A percentile compares a stretch with the other conserved stretches of the same genome.
Conservation (phyloP, 2,329 filamentous ascomycete species). For the Cryphonectria carpinicola region DNA sequence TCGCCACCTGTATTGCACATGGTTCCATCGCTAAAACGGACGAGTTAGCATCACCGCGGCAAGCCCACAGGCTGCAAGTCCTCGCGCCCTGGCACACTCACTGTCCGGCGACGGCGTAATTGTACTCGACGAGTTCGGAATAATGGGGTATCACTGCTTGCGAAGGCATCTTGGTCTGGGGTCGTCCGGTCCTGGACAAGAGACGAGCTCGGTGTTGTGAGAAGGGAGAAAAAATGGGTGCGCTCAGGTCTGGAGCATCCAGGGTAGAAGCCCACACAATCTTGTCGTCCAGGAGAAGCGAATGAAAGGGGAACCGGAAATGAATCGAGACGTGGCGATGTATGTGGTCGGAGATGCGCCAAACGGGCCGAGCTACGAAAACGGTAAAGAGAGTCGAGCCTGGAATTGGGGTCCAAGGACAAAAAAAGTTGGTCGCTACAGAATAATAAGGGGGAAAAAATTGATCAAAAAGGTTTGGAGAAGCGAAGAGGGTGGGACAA, state of each 20-base stretch:
- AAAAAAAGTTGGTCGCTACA: slow-evolving; percentile 1
- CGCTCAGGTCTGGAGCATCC: slow-evolving; percentile 22
- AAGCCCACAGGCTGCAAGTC: background rate
- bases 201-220: slow-evolving; percentile 18
- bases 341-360: slow-evolving; percentile 18
- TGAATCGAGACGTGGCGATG: slow-evolving; percentile 24
- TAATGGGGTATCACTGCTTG: slow-evolving; percentile 54
- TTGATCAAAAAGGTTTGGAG: slow-evolving; percentile 4
- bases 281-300: background rate
- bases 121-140: slow-evolving; percentile 69
- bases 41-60: slow-evolving; percentile 30
- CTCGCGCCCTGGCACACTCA: slow-evolving; percentile 49
- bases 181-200: slow-evolving; percentile 18
- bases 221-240: slow-evolving; percentile 15
- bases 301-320: slow-evolving; percentile 19
- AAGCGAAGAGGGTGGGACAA: slow-evolving; percentile 17
- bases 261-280: slow-evolving; percentile 1
- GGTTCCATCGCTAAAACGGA: slow-evolving; percentile 74
- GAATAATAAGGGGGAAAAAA: background rate
- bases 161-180: slow-evolving; percentile 31
- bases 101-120: slow-evolving; percentile 83
- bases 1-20: slow-evolving; percentile 81
- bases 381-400: slow-evolving; percentile 8
- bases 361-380: slow-evolving; percentile 17
- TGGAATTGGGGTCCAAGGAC: slow-evolving; percentile 2